Evolutionary conservation across 2,329 filamentous ascomycete genomes (phyloP).

Genomic region (Aspergillus sp.): DNA sequence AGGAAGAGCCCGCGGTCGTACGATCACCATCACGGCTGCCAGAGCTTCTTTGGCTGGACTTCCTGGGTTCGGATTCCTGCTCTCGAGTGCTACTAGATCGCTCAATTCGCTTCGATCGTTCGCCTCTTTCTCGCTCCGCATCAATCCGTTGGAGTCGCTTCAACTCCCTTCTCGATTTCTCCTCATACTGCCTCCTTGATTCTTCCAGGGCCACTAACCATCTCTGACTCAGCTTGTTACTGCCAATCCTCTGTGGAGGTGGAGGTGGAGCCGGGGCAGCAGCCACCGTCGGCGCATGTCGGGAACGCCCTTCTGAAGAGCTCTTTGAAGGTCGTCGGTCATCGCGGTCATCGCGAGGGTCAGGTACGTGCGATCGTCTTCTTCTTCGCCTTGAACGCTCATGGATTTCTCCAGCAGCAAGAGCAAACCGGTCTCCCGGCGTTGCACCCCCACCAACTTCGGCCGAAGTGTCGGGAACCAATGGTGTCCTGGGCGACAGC

Average conservation of each 20-base stretch:
- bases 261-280: not conserved
- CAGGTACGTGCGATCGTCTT: slow-evolving; percentile 24
- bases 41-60: slow-evolving; percentile 20
- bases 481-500: slow-evolving; percentile 14
- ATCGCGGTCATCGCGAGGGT: slow-evolving; percentile 27
- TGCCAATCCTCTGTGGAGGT: slow-evolving; percentile 34
- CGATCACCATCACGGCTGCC: slow-evolving; percentile 25
- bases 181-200: slow-evolving; percentile 35
- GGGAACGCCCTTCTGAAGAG: slow-evolving; percentile 34
- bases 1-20: slow-evolving; percentile 23
- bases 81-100: slow-evolving; percentile 8
- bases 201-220: slow-evolving; percentile 38
- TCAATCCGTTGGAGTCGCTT: slow-evolving; percentile 22
- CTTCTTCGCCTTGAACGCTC: slow-evolving; percentile 30
- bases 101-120: slow-evolving; percentile 12
- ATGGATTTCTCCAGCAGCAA: slow-evolving; percentile 7
- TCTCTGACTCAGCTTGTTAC: slow-evolving; percentile 31
- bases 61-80: slow-evolving; percentile 4
- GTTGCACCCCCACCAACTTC: not conserved
- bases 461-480: slow-evolving; percentile 3
- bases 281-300: slow-evolving; percentile 3
- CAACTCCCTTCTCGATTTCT: slow-evolving; percentile 27
- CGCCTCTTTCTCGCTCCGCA: slow-evolving; percentile 20
- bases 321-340: slow-evolving; percentile 38
- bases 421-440: not conserved